Conservation (phyloP, 495 filamentous ascomycete genomes). For the Penicillium desertorum region DNA sequence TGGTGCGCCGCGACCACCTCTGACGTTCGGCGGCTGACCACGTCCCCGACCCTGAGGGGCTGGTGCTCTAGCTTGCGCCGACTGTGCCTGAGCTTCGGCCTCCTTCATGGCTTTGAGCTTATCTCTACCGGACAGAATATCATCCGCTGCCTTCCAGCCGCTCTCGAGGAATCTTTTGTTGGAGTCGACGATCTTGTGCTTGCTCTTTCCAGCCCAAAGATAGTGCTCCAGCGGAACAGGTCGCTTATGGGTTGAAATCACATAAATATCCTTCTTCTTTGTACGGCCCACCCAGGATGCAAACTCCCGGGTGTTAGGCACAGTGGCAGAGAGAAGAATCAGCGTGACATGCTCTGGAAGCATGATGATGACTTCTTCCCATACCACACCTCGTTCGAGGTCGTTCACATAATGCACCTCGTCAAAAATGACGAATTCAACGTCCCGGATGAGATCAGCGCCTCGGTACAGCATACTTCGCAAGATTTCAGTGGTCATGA, state of each 20-base stretch:
- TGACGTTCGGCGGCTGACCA: conserved; percentile 39
- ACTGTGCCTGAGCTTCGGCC: conserved; percentile 40
- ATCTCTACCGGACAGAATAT: conserved; percentile 77
- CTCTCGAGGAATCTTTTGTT: conserved; percentile 87
- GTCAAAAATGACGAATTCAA: conserved; percentile 98
- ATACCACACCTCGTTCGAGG: conserved; percentile 93
- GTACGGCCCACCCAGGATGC: conserved; percentile 98
- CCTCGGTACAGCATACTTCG: conserved; percentile 98
- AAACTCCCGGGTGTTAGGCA: conserved; percentile 96
- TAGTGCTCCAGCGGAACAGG: conserved; percentile 95
- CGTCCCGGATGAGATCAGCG: conserved; percentile 92
- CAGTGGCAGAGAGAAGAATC: conserved; percentile 92
- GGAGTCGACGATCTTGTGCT: conserved; percentile 89
- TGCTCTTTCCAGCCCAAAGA: conserved; percentile 88
- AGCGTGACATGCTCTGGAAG: conserved; percentile 93
- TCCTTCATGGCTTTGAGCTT: conserved; percentile 63
- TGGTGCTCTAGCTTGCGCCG: conserved; percentile 47
- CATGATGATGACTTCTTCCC: conserved; percentile 99
- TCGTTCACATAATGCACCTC: conserved; percentile 99
- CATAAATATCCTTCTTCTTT: conserved; percentile 98
- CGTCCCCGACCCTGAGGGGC: conserved; percentile 47
- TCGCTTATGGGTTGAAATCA: conserved; percentile 94
- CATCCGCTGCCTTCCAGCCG: conserved; percentile 93
- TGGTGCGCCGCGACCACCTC: conserved; percentile 20
- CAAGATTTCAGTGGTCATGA: conserved; percentile 98